These are phyloP conservation scores for Nephromyces sp. DNA, from an alignment of 169 alveolate genomes.

Conservation along the genomic window DNA sequence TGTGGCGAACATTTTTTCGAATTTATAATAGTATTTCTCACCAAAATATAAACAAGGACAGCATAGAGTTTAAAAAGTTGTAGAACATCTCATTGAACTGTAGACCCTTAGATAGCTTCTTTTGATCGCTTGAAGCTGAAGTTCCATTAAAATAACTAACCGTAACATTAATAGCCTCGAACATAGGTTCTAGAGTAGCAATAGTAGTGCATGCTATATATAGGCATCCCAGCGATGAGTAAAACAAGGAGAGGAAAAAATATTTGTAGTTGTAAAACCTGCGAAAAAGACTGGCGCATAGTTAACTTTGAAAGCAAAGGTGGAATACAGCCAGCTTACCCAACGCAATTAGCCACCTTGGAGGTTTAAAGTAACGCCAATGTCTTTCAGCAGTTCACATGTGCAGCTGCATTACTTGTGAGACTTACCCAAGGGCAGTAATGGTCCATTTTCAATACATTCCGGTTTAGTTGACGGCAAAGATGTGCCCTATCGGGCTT, in stretches of 20 bases:
- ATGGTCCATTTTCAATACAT: constrained; percentile 78
- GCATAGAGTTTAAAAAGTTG: neutral
- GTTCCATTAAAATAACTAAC: neutral
- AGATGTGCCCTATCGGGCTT: constrained; percentile 65
- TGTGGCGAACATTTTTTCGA: too few relatives aligned
- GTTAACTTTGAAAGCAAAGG: too few relatives aligned
- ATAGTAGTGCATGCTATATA: neutral
- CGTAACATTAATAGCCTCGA: neutral
- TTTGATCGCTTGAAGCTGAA: too few relatives aligned
- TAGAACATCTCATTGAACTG: neutral
- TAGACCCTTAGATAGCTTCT: too few relatives aligned
- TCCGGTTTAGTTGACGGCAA: constrained; percentile 62
- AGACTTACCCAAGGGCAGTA: constrained; percentile 58
- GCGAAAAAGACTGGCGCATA: too few relatives aligned
- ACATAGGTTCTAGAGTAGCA: neutral
- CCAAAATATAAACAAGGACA: neutral
- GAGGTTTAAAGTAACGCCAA: neutral
- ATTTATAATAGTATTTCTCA: too few relatives aligned
- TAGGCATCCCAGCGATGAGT: neutral
- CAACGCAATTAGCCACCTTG: neutral
- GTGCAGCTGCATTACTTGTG: too few relatives aligned
- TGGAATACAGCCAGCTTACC: neutral
- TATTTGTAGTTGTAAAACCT: neutral
- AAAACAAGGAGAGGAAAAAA: neutral
- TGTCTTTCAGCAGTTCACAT: neutral